A percentile compares a stretch with the other conserved stretches of the same genome.
Evolutionary conservation across 2,329 filamentous ascomycete genomes (phyloP).

Genomic region (Pseudocercospora vitis): DNA sequence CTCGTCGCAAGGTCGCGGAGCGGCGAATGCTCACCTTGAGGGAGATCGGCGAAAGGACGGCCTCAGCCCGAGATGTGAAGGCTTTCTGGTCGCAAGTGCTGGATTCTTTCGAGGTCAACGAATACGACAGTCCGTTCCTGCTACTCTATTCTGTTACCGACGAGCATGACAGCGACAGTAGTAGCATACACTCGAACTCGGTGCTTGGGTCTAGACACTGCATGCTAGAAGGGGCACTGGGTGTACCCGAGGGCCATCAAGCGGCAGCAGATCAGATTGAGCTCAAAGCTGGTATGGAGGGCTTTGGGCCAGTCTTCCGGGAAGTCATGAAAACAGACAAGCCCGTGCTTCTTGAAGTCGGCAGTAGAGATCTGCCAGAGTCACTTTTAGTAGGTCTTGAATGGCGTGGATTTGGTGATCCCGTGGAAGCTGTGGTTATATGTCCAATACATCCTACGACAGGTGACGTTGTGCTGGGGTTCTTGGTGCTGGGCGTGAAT

Average conservation of each 20-base stretch:
- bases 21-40: slow-evolving; percentile 75
- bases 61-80: slow-evolving; percentile 68
- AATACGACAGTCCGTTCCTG: slow-evolving; percentile 73
- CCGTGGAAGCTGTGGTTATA: slow-evolving; percentile 69
- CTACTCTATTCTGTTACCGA: slow-evolving; percentile 75
- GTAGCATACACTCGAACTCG: slow-evolving; percentile 69
- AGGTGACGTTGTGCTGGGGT: slow-evolving; percentile 71
- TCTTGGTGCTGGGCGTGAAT: slow-evolving; percentile 76
- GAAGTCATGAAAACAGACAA: slow-evolving; percentile 69
- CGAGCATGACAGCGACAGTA: slow-evolving; percentile 68
- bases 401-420: slow-evolving; percentile 70
- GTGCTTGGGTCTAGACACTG: slow-evolving; percentile 62
- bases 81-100: slow-evolving; percentile 72
- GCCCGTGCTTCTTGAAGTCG: slow-evolving; percentile 67
- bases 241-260: slow-evolving; percentile 64
- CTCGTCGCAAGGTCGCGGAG: slow-evolving; percentile 73
- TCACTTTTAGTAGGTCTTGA: slow-evolving; percentile 66
- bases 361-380: slow-evolving; percentile 63
- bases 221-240: slow-evolving; percentile 69
- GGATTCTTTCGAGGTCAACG: slow-evolving; percentile 69
- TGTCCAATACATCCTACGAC: slow-evolving; percentile 78
- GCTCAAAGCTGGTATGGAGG: slow-evolving; percentile 66
- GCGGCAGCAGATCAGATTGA: slow-evolving; percentile 65
- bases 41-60: slow-evolving; percentile 74
- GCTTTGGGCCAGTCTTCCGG: slow-evolving; percentile 73